Percentiles rank a stretch among this genome's conserved stretches.
These are phyloP conservation scores for Gossypium gossypioides DNA, from an alignment of 441 rosid species.

Conservation along the genomic window DNA sequence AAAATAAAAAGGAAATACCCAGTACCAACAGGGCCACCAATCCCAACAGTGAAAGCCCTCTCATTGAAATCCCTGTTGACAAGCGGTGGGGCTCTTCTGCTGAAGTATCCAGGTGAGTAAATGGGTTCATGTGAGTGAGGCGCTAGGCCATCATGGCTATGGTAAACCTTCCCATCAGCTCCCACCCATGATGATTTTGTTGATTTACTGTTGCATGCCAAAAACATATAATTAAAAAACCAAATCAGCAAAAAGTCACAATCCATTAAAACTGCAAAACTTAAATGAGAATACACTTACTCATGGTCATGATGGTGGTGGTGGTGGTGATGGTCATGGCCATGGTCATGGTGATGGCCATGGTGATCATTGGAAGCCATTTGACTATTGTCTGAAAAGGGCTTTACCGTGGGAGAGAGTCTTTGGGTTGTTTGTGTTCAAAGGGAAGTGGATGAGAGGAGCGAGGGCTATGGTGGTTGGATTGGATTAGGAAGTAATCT, in stretches of 20 bases:
- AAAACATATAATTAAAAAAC: neutral
- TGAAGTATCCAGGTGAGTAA: constrained; percentile 87
- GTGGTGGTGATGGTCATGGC: constrained; percentile 13
- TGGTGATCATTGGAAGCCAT: constrained; percentile 56
- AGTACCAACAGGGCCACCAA: constrained; percentile 97
- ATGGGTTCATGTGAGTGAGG: constrained; percentile 96
- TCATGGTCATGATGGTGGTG: constrained; percentile 18
- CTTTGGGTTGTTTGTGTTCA: neutral
- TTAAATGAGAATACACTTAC: constrained; percentile 16
- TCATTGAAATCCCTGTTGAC: constrained; percentile 63
- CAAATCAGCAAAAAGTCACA: neutral
- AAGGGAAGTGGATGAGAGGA: neutral
- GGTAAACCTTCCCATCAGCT: constrained; percentile 67
- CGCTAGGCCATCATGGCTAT: constrained; percentile 94
- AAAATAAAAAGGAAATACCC: constrained; percentile 40
- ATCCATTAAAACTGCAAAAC: neutral
- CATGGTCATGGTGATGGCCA: constrained; percentile 17
- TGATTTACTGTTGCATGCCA: constrained; percentile 21
- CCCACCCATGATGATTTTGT: constrained; percentile 63
- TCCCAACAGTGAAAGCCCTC: constrained; percentile 91
- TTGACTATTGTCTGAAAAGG: constrained; percentile 5
- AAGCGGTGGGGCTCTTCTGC: constrained; percentile 80
- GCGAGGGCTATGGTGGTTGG: neutral
- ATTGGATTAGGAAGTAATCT: neutral
- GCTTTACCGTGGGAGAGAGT: neutral